Evolutionary conservation across 805 yeast species (phyloP), one percentile per base, ranked within the genome.

Genomic region (Kodamaea restingae): DNA sequence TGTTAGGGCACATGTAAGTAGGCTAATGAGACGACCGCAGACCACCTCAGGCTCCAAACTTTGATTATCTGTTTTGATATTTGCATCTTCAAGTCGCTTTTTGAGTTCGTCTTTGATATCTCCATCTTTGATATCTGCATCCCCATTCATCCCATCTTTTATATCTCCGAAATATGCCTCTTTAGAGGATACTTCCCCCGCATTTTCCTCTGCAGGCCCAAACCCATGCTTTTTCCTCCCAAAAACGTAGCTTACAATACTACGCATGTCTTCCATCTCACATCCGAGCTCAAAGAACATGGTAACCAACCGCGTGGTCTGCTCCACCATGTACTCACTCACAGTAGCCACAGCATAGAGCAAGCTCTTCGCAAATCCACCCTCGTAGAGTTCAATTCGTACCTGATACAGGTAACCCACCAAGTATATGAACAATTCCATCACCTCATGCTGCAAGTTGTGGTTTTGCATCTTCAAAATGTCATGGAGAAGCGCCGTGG

Each of bases 241-340:
- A 7, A 17, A 17, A 7, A 30, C 21, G 17, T 8, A 12, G 21
- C n/a, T 17, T 21, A 34, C 21, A 27, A 34, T 9, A 14, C 15
- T 22, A 18, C 22, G 12, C 22, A 34, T 24, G 5, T 34, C 36
- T 5, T 34, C 36, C 12, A 24, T 32, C 14, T 55, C 55, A 44
- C 67, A 60, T 2, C 73, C 73, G 18, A 67, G 47, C 42, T 65
- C 68, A 32, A 58, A 41, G 27, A 67, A 54, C 7, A 44, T 36
- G 2, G 58, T 33, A 7, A 61, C 41, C n/a, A 39, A 34, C 2
- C 38, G 33, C n/a, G 26, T n/a, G 20, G 31, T 4, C 10, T 14
- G 36, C 15, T 30, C 40, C 15, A 24, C 22, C 26, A 28, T 14
- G 8, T 20, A 8, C 21, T 21, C 20, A 3, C 12, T 28, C 38